Base-by-base conservation (phyloP, 257 asterid species). In the Anisodus acutangulus region DNA sequence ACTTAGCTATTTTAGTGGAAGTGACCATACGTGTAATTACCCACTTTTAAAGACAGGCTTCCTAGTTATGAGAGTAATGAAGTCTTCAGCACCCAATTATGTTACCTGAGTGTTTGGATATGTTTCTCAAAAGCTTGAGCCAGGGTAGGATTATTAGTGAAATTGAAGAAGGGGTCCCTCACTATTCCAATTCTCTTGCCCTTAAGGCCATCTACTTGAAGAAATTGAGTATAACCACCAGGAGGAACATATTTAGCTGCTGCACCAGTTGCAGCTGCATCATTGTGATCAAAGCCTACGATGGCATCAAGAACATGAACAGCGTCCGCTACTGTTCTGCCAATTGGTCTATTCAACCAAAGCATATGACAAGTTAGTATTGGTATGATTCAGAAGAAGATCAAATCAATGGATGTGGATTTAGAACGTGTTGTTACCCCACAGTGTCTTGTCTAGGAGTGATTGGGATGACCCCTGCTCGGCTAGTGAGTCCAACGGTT, bases 401-500 rank as follows among this genome's bases (percentile, higher is more conserved):
- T 64, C 8, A 67, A 82, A 66, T 64, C 5, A 45, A 71, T 45
- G 53, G 1, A 82, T 31, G 3, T 4, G 43, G 15, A 62, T 26
- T 37, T 62, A 49, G 17, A 9, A 31, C 4, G n/a, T 49, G 15
- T 5, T 12, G 35, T 41, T 86, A 91, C 97, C 97, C 94, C 2
- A 92, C 85, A 1, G 92, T 90, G 83, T 94, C 98, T 89, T 90
- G 92, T 17, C 94, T 90, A 2, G 94, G 93, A 1, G 95, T 67
- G 74, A 92, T 82, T 2, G 94, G 97, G 72, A 94, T 87, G 5
- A 91, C 93, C 41, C 97, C 97, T 3, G 93, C 93, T 78, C 95
- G 91, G 72, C 94, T 92, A 0, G 94, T 91, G 83, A 94, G 91
- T 59, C 98, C 98, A 22, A 90, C 92, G 0, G 97, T 92, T 22